Percentiles rank a stretch among this genome's conserved stretches.
phyloP scores from a whole-genome alignment of 2,329 filamentous ascomycete species.

The Thelonectria discophora region DNA sequence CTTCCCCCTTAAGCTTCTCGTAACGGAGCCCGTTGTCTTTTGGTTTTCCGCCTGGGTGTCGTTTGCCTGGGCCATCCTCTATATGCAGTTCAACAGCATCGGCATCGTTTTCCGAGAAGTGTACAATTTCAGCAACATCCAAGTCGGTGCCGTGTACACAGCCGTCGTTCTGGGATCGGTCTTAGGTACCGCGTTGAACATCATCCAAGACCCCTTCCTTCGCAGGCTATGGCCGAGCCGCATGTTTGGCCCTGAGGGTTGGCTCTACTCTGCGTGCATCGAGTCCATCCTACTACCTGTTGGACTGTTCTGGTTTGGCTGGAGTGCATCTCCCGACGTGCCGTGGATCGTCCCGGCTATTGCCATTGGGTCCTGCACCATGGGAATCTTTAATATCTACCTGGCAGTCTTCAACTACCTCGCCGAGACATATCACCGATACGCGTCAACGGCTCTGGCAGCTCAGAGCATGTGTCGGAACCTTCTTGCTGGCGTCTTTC shows the following conservation, averaged over 20 bases:
- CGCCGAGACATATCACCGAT: constrained; percentile 72
- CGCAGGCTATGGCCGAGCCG: constrained; percentile 54
- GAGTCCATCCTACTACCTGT: constrained; percentile 70
- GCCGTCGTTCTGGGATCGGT: constrained; percentile 50
- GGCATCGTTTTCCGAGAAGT: constrained; percentile 72
- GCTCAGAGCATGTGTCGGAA: constrained; percentile 75
- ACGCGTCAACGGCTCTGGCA: constrained; percentile 71
- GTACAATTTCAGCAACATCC: constrained; percentile 67
- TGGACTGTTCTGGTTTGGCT: constrained; percentile 76
- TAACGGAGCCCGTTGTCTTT: constrained; percentile 69
- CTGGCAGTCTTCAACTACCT: constrained; percentile 75
- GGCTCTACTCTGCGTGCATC: constrained; percentile 71
- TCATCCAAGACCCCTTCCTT: constrained; percentile 64
- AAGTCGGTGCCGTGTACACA: constrained; percentile 71
- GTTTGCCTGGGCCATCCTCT: constrained; percentile 76
- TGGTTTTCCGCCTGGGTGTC: constrained; percentile 76
- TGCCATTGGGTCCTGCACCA: constrained; percentile 68
- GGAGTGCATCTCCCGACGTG: constrained; percentile 61
- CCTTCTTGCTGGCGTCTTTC: constrained; percentile 70
- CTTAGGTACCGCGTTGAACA: constrained; percentile 63
- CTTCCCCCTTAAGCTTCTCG: constrained; percentile 54
- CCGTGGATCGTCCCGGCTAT: constrained; percentile 72
- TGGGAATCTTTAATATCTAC: constrained; percentile 75
- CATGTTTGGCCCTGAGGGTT: constrained; percentile 61
- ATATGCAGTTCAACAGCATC: constrained; percentile 65